phyloP scores from a whole-genome alignment of 306 rosid genomes.

The Lotus japonicus region DNA sequence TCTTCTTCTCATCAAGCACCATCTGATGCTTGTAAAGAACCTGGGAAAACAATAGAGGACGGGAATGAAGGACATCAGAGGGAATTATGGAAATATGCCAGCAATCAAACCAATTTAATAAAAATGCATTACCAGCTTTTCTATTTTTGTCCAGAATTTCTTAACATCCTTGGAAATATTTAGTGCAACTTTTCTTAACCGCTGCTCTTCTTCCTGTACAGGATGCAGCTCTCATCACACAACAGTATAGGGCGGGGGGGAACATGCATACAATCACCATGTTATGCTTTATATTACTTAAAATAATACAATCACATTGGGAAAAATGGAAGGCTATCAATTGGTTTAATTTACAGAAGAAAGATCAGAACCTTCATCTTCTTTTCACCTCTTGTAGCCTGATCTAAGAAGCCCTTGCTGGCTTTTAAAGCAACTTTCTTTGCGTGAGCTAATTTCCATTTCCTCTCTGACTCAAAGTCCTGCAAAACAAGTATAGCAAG shows the following conservation, averaged over 20 bases:
- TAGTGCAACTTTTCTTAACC: slow-evolving; percentile 82
- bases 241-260: not conserved
- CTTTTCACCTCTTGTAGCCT: slow-evolving; percentile 96
- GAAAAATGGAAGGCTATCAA: slow-evolving; percentile 4
- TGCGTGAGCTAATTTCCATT: slow-evolving; percentile 95
- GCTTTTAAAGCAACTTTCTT: slow-evolving; percentile 91
- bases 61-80: slow-evolving; percentile 2
- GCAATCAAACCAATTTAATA: not conserved
- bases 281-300: not conserved
- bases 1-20: slow-evolving; percentile 95
- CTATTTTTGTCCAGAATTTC: slow-evolving; percentile 97
- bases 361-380: slow-evolving; percentile 75
- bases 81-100: not conserved
- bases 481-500: slow-evolving; percentile 35
- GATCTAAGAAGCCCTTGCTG: slow-evolving; percentile 96
- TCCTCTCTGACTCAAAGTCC: slow-evolving; percentile 98
- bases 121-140: slow-evolving; percentile 73
- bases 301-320: slow-evolving; percentile 5
- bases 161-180: slow-evolving; percentile 95
- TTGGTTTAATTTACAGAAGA: slow-evolving; percentile 18
- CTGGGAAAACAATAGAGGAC: slow-evolving; percentile 36
- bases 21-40: slow-evolving; percentile 96
- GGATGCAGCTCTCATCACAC: slow-evolving; percentile 22
- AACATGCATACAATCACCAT: not conserved
- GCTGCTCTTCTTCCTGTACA: slow-evolving; percentile 90